phyloP scores from a whole-genome alignment of 306 rosid genomes.

The Vachellia collinsii region DNA sequence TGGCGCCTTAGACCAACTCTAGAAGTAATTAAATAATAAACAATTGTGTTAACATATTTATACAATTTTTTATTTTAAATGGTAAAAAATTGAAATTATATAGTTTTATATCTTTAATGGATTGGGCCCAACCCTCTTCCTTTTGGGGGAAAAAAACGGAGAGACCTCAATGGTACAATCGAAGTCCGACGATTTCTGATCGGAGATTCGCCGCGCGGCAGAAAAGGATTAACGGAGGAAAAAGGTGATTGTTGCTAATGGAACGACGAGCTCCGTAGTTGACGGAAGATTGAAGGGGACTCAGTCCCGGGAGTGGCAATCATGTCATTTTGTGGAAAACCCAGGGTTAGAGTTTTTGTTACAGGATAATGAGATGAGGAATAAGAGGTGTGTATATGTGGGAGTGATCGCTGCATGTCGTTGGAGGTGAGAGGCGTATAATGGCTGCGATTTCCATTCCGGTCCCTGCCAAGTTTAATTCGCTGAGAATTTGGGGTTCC shows the following conservation, averaged over 20 bases:
- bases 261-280: background rate
- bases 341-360: conserved; percentile 13
- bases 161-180: too few species aligned
- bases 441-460: conserved; percentile 47
- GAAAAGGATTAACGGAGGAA: background rate
- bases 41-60: too few species aligned
- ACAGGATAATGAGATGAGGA: conserved; percentile 36
- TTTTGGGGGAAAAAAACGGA: too few species aligned
- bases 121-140: too few species aligned
- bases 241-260: background rate
- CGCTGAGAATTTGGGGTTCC: conserved; percentile 2
- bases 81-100: too few species aligned
- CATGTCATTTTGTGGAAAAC: conserved; percentile 22
- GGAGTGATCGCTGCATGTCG: background rate
- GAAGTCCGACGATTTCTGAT: background rate
- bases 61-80: too few species aligned
- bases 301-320: conserved; percentile 18
- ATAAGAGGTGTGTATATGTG: background rate
- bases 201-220: background rate
- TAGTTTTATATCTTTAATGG: too few species aligned
- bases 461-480: conserved; percentile 21
- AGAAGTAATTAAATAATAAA: too few species aligned
- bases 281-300: background rate
- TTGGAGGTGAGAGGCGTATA: background rate
- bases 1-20: too few species aligned